Conservation (phyloP, 2,329 filamentous ascomycete species). For the Leptographium lundbergii region DNA sequence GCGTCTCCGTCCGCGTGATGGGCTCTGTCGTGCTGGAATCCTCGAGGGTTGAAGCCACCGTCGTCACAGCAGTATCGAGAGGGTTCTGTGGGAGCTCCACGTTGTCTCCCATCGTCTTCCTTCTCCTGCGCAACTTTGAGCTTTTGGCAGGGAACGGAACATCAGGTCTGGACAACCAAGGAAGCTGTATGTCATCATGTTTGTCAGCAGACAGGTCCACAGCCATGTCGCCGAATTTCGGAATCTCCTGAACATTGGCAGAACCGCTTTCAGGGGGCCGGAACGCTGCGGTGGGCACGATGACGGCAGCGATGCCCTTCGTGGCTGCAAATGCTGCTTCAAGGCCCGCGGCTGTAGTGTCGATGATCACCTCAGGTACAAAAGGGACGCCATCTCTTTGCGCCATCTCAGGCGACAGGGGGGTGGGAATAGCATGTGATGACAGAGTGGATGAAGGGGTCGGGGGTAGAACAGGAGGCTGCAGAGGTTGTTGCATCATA, state of each 20-base stretch:
- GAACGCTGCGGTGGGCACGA: constrained; percentile 22
- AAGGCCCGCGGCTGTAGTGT: not conserved
- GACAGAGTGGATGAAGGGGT: constrained; percentile 43
- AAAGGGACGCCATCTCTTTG: not conserved
- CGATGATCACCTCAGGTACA: not conserved
- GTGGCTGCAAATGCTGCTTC: not conserved
- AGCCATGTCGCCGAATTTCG: constrained; percentile 3
- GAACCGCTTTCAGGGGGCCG: constrained; percentile 35
- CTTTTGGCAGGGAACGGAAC: constrained; percentile 34
- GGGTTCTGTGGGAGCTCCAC: constrained; percentile 26
- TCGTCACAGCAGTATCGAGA: not conserved
- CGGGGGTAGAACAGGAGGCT: constrained; percentile 20
- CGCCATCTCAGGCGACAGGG: not conserved
- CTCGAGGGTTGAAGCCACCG: not conserved
- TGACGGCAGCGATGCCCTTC: constrained; percentile 3
- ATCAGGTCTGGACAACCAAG: constrained; percentile 43
- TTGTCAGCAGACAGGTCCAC: constrained; percentile 9
- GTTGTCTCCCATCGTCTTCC: constrained; percentile 21
- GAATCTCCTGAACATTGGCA: constrained; percentile 2
- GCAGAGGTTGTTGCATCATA: not conserved
- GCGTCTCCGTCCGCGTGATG: constrained; percentile 15
- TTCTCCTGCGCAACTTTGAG: constrained; percentile 29
- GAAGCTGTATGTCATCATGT: constrained; percentile 28
- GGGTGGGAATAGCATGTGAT: constrained; percentile 17
- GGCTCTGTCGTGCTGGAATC: not conserved